Conservation (phyloP, 1,139 yeast species). For the Diutina rugosa region DNA sequence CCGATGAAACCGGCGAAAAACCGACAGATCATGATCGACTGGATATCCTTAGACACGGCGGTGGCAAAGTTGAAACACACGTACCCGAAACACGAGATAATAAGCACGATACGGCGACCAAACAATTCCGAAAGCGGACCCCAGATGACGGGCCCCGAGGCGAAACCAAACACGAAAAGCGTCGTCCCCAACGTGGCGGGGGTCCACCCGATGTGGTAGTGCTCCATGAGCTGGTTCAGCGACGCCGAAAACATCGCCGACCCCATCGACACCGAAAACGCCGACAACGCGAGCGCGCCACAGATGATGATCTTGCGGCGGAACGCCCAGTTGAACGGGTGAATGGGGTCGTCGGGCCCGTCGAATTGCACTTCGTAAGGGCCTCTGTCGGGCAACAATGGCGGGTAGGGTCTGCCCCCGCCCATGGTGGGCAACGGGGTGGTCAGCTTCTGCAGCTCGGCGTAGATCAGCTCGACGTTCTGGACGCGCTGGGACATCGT, state of each 20-base stretch:
- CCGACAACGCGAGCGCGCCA: slow-evolving; percentile 5
- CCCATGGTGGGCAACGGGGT: slow-evolving; percentile 37
- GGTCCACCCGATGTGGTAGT: slow-evolving; percentile 38
- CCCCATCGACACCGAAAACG: slow-evolving; percentile 40
- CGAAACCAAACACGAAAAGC: slow-evolving; percentile 68
- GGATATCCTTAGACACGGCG: slow-evolving; percentile 62
- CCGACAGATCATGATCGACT: slow-evolving; percentile 59
- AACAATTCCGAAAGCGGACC: slow-evolving; percentile 70
- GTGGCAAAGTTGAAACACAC: slow-evolving; percentile 53
- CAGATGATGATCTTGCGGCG: slow-evolving; percentile 26
- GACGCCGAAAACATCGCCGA: slow-evolving; percentile 55
- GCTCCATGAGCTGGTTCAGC: slow-evolving; percentile 21
- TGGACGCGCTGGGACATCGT: slow-evolving; percentile 12
- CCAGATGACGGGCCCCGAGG: slow-evolving; percentile 70
- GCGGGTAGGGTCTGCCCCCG: slow-evolving; percentile 40
- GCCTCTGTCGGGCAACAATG: slow-evolving; percentile 34
- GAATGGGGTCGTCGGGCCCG: slow-evolving; percentile 47
- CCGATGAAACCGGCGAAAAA: slow-evolving; percentile 69
- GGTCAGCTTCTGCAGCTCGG: slow-evolving; percentile 5
- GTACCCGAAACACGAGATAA: slow-evolving; percentile 43
- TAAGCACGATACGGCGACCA: slow-evolving; percentile 54
- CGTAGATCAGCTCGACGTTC: slow-evolving; percentile 13
- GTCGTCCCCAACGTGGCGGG: slow-evolving; percentile 58
- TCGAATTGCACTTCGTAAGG: slow-evolving; percentile 44
- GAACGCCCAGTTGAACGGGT: slow-evolving; percentile 50